Evolutionary conservation across 2,329 filamentous ascomycete genomes (phyloP), one percentile per base, ranked within the genome.

Genomic region (Alternaria postmessia): DNA sequence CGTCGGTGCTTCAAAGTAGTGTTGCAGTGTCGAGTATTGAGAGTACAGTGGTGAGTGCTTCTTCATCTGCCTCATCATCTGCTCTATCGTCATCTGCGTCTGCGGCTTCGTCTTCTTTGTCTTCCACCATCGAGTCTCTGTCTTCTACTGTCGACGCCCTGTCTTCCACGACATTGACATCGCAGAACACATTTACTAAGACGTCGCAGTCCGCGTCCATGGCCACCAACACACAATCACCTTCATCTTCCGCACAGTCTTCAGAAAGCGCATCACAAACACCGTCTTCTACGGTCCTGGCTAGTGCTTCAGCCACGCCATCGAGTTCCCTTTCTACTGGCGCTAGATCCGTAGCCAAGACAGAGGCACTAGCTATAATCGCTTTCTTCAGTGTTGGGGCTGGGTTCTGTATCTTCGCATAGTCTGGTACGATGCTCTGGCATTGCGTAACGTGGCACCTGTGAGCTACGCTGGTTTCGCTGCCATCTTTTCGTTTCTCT

Each of bases 351-450:
- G 24, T 6, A 18, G 28, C 46, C n/a, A 39, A 16, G 36, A 51
- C 34, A 14, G 54, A 57, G 49, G 30, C 26, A 36, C 22, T 57
- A 24, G 53, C 49, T 18, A 48, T 32, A 4, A 16, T 55, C 4
- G 42, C 51, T 20, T 58, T 51, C 54, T 16, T 53, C 5, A 52
- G 48, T 20, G 38, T 61, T 16, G 58, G 39, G 5, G 41, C 46
- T 1, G 54, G 20, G 9, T 61, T 61, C 9, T 61, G n/a, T 41
- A n/a, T 61, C n/a, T 61, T 61, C 12, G 58, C 58, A 9, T 49
- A 49, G 46, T 3, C 46, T 49, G 3, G 12, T 24, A 7, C 9
- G 20, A 42, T 12, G 20, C 39, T 24, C 6, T 7, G 39, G 12
- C 14, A 12, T 16, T 24, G 12, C 39, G 20, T 42, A 16, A 16